A percentile compares a stretch with the other conserved stretches of the same genome.
Conservation (phyloP, 2,329 filamentous ascomycete genomes). For the Didymella lethalis region DNA sequence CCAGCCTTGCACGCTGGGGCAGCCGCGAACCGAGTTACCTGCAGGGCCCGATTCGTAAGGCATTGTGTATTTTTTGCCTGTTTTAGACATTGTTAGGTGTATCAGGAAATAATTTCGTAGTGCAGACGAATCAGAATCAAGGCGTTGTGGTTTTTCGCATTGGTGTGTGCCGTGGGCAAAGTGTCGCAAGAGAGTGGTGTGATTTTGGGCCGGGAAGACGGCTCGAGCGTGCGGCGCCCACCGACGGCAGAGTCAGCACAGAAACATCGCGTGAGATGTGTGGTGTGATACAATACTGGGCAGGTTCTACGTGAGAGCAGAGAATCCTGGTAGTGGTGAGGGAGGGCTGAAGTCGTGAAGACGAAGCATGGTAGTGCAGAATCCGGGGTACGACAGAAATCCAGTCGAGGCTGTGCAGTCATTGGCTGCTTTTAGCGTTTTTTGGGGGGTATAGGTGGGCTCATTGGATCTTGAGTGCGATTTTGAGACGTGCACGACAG, state of each 20-base stretch:
- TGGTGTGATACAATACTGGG: constrained; percentile 12
- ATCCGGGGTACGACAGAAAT: not conserved
- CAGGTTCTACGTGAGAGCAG: too few relatives aligned
- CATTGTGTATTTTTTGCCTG: not conserved
- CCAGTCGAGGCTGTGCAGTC: too few relatives aligned
- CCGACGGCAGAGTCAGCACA: constrained; percentile 29
- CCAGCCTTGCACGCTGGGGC: constrained; percentile 18
- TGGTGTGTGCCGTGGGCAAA: constrained; percentile 17
- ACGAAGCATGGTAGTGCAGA: not conserved
- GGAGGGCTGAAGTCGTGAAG: not conserved
- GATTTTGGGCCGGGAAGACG: constrained; percentile 20
- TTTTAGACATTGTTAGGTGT: not conserved
- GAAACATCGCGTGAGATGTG: constrained; percentile 17
- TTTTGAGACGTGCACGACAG: not conserved
- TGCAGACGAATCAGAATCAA: not conserved
- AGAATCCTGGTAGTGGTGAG: not conserved
- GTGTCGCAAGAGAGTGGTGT: constrained; percentile 37
- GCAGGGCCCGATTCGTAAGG: not conserved
- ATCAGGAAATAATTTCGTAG: not conserved
- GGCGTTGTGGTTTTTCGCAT: not conserved
- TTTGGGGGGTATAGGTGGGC: not conserved
- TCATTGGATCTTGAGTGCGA: not conserved
- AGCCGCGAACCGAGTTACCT: not conserved
- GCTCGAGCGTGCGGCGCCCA: constrained; percentile 26
- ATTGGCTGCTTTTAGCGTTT: not conserved